phyloP scores from a whole-genome alignment of 1,139 yeast species.

The Blastobotrys capitulatus region DNA sequence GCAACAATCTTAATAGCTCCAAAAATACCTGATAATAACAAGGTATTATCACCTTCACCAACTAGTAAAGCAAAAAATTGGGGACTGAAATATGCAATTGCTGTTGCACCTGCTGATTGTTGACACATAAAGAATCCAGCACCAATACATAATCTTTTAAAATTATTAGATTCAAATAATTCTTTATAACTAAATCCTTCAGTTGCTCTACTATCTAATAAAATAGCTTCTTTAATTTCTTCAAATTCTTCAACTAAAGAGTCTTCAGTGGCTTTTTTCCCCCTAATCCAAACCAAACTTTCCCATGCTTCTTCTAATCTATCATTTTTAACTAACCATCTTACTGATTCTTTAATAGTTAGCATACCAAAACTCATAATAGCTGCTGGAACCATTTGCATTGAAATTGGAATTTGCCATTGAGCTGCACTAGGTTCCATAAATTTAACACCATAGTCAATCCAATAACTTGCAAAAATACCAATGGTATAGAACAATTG shows the following conservation, averaged over 20 bases:
- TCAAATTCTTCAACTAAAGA: slow-evolving; percentile 5
- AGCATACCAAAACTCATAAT: slow-evolving; percentile 39
- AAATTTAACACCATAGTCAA: slow-evolving; percentile 28
- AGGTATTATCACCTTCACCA: slow-evolving; percentile 38
- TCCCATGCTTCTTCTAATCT: slow-evolving; percentile 5
- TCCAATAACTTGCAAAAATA: slow-evolving; percentile 35
- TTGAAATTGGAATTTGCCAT: slow-evolving; percentile 25
- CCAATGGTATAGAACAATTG: slow-evolving; percentile 40
- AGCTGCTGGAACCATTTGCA: slow-evolving; percentile 46
- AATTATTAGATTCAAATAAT: slow-evolving; percentile 5
- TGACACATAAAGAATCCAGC: slow-evolving; percentile 44
- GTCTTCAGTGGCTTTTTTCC: background rate
- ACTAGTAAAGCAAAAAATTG: slow-evolving; percentile 49
- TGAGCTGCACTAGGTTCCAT: slow-evolving; percentile 14
- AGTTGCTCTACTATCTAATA: slow-evolving; percentile 1
- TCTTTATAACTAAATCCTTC: slow-evolving; percentile 5
- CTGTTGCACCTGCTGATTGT: slow-evolving; percentile 67
- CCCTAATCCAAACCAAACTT: slow-evolving; percentile 3
- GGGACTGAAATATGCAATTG: slow-evolving; percentile 64
- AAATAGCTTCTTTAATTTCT: slow-evolving; percentile 9
- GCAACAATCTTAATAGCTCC: slow-evolving; percentile 20
- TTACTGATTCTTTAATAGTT: slow-evolving; percentile 49
- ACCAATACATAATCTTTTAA: slow-evolving; percentile 14
- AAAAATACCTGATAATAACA: slow-evolving; percentile 24
- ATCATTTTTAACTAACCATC: slow-evolving; percentile 37